These are phyloP conservation scores for Centella asiatica DNA, from an alignment of 129 eudicot species.

Conservation along the genomic window DNA sequence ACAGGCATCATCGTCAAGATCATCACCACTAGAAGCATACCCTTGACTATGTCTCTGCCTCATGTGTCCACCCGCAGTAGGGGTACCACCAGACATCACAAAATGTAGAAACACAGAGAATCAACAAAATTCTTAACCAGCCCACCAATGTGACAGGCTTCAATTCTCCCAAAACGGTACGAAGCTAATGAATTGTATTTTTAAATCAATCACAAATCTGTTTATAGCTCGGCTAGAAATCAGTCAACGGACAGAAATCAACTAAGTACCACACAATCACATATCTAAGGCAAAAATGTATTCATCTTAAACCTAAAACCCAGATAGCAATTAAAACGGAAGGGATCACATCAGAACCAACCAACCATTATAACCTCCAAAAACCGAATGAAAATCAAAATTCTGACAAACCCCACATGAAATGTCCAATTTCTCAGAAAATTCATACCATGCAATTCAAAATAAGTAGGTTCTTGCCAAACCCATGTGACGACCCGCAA, in stretches of 20 bases:
- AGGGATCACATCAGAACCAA: conserved; percentile 15
- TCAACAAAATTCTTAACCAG: not conserved
- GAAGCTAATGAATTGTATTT: not conserved
- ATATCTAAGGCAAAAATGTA: conserved; percentile 3
- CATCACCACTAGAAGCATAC: conserved; percentile 82
- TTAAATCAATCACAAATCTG: conserved; percentile 1
- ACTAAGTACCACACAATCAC: conserved; percentile 2
- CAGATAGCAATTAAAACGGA: conserved; percentile 9
- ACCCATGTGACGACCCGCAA: not conserved
- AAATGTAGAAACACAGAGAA: not conserved
- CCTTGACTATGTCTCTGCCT: conserved; percentile 90
- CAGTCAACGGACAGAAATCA: conserved; percentile 7
- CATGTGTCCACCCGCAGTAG: conserved; percentile 60
- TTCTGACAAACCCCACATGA: conserved; percentile 22
- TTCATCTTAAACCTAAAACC: conserved; percentile 14
- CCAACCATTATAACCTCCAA: conserved; percentile 28
- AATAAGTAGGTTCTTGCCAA: conserved; percentile 5
- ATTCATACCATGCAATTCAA: conserved; percentile 25
- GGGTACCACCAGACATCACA: conserved; percentile 81
- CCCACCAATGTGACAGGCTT: not conserved
- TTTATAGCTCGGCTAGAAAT: conserved; percentile 7
- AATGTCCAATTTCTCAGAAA: conserved; percentile 16
- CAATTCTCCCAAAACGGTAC: conserved; percentile 17
- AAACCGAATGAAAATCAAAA: conserved; percentile 27
- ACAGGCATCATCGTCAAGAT: conserved; percentile 92